Evolutionary conservation across 257 asterid genomes (phyloP).

Genomic region (Paulownia fortunei): DNA sequence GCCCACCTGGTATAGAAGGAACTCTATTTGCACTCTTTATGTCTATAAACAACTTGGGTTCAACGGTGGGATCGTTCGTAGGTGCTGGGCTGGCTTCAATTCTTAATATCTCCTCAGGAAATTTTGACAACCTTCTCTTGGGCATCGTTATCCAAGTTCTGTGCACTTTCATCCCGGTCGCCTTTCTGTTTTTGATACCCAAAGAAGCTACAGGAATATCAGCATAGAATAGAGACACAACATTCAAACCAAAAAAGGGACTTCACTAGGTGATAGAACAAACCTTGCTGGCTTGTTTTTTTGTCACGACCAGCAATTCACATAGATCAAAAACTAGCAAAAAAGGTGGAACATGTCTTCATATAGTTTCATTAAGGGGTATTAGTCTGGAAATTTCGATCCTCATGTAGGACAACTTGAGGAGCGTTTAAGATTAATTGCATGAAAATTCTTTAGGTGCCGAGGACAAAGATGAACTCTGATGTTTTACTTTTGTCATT

Average conservation of each 20-base stretch:
- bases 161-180: slow-evolving; percentile 69
- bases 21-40: slow-evolving; percentile 90
- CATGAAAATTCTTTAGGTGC: not conserved
- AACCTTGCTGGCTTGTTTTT: slow-evolving; percentile 28
- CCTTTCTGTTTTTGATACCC: slow-evolving; percentile 80
- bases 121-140: slow-evolving; percentile 68
- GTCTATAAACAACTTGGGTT: slow-evolving; percentile 92
- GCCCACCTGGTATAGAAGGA: slow-evolving; percentile 97
- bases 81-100: slow-evolving; percentile 88
- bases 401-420: not conserved
- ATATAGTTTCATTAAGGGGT: not conserved
- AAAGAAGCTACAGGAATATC: slow-evolving; percentile 86
- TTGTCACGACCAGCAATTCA: slow-evolving; percentile 25
- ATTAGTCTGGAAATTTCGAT: not conserved
- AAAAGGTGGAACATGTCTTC: not conserved
- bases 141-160: slow-evolving; percentile 69
- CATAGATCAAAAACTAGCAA: slow-evolving; percentile 23
- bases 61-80: slow-evolving; percentile 74
- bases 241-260: not conserved
- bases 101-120: slow-evolving; percentile 85
- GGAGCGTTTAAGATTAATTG: not conserved
- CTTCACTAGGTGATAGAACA: slow-evolving; percentile 23
- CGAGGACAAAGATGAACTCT: not conserved
- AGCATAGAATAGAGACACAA: slow-evolving; percentile 52
- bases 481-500: not conserved